These are phyloP conservation scores for Mytilinidion resinicola DNA, from an alignment of 495 filamentous ascomycete genomes.

Conservation along the genomic window DNA sequence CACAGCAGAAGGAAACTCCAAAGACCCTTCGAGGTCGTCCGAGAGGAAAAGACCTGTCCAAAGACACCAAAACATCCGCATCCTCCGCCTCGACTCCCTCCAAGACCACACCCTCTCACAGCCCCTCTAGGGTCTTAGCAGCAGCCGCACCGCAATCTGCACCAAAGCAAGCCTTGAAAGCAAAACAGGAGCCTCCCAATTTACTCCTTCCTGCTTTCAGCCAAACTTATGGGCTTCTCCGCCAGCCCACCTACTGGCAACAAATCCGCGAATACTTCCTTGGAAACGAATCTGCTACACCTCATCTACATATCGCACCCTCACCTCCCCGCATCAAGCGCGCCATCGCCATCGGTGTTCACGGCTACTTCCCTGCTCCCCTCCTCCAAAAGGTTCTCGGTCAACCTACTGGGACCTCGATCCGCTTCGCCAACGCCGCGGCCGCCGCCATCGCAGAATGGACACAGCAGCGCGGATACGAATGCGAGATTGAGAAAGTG, in stretches of 20 bases:
- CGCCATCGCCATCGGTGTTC: constrained; percentile 87
- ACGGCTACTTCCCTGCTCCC: constrained; percentile 86
- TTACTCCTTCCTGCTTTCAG: constrained; percentile 33
- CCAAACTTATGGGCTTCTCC: constrained; percentile 28
- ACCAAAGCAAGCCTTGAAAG: constrained; percentile 7
- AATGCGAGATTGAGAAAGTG: constrained; percentile 76
- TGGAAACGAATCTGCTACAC: constrained; percentile 36
- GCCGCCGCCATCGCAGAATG: constrained; percentile 78
- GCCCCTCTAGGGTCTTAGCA: constrained; percentile 12
- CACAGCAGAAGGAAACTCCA: constrained; percentile 32
- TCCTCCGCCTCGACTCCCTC: constrained; percentile 21
- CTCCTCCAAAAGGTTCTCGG: constrained; percentile 81
- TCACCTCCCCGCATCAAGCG: constrained; percentile 66
- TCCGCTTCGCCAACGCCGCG: constrained; percentile 84
- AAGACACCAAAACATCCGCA: constrained; percentile 9
- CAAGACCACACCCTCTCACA: constrained; percentile 6
- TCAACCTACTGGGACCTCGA: constrained; percentile 90
- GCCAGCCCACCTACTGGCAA: constrained; percentile 31
- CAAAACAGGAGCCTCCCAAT: constrained; percentile 26
- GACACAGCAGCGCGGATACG: constrained; percentile 47
- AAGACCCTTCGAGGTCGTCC: constrained; percentile 24
- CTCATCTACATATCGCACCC: constrained; percentile 66
- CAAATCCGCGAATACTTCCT: constrained; percentile 30
- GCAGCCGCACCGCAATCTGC: constrained; percentile 11
- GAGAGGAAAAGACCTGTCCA: constrained; percentile 7